Conservation (phyloP, 2,329 filamentous ascomycete species). For the Zasmidium citrigriseum region DNA sequence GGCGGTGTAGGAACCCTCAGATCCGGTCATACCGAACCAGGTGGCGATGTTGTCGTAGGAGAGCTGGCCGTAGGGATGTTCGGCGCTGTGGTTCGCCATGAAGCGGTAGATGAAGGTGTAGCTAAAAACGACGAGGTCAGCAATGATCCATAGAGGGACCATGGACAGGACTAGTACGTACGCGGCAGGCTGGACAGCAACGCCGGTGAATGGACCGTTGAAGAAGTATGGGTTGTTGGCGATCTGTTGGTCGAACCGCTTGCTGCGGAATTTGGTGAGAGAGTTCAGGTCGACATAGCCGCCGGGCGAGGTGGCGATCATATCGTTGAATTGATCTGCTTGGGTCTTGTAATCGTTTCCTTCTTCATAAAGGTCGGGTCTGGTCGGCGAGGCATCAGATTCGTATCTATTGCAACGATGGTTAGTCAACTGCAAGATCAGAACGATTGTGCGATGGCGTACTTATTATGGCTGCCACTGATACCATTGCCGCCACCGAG, state of each 20-base stretch:
- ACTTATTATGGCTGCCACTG: constrained; percentile 28
- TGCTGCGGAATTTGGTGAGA: constrained; percentile 9
- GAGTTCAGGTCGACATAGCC: constrained; percentile 9
- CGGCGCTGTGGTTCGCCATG: constrained; percentile 37
- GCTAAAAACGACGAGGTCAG: too few relatives aligned
- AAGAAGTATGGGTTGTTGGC: constrained; percentile 20
- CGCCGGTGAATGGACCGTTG: constrained; percentile 20
- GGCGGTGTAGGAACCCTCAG: constrained; percentile 34
- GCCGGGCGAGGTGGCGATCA: constrained; percentile 27
- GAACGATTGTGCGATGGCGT: neutral
- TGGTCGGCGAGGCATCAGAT: constrained; percentile 26
- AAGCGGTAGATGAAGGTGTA: constrained; percentile 33
- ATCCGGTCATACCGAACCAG: constrained; percentile 22
- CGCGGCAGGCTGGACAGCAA: constrained; percentile 26
- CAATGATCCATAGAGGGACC: too few relatives aligned
- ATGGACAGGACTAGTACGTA: too few relatives aligned
- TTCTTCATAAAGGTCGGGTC: constrained; percentile 32
- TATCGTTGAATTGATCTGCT: constrained; percentile 27
- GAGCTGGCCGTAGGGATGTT: constrained; percentile 34
- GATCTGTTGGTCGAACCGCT: constrained; percentile 12
- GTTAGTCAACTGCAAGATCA: neutral
- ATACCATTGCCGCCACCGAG: constrained; percentile 21
- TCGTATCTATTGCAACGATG: constrained; percentile 7
- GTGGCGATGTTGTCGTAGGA: constrained; percentile 26
- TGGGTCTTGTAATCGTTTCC: constrained; percentile 29